A percentile compares a stretch with the other conserved stretches of the same genome.
Conservation (phyloP, 2,329 filamentous ascomycete genomes). For the Periconia macrospinosa region DNA sequence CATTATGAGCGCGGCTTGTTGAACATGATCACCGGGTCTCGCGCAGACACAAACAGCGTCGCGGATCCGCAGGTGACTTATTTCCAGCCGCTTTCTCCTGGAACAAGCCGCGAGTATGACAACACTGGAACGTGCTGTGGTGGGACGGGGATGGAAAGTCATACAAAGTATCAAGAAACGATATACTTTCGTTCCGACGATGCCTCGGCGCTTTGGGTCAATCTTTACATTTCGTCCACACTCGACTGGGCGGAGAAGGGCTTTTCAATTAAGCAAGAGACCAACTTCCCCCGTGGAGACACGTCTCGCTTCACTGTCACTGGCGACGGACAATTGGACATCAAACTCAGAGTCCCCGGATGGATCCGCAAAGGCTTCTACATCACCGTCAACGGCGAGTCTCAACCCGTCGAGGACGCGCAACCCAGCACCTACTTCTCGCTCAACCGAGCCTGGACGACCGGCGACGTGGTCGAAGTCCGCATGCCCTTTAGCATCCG, state of each 20-base stretch:
- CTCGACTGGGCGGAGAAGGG: slow-evolving; percentile 8
- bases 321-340: slow-evolving; percentile 8
- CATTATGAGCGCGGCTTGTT: slow-evolving; percentile 17
- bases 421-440: slow-evolving; percentile 10
- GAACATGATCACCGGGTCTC: slow-evolving; percentile 17
- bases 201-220: slow-evolving; percentile 12
- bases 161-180: slow-evolving; percentile 18
- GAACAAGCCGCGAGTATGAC: slow-evolving; percentile 11
- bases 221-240: slow-evolving; percentile 12
- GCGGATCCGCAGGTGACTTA: slow-evolving; percentile 14
- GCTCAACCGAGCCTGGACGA: slow-evolving; percentile 12
- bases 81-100: slow-evolving; percentile 14
- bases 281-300: slow-evolving; percentile 11
- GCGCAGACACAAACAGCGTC: slow-evolving; percentile 8
- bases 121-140: slow-evolving; percentile 18
- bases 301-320: slow-evolving; percentile 12
- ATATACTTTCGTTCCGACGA: slow-evolving; percentile 15
- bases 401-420: neutral
- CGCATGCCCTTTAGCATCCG: slow-evolving; percentile 14
- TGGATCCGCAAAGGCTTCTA: slow-evolving; percentile 12
- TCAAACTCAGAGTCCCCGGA: slow-evolving; percentile 13
- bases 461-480: slow-evolving; percentile 11
- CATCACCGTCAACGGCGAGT: slow-evolving; percentile 9
- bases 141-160: slow-evolving; percentile 15
- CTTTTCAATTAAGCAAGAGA: slow-evolving; percentile 11